Conservation (phyloP, 1,139 yeast species). For the Saccharomyces uvarum region DNA sequence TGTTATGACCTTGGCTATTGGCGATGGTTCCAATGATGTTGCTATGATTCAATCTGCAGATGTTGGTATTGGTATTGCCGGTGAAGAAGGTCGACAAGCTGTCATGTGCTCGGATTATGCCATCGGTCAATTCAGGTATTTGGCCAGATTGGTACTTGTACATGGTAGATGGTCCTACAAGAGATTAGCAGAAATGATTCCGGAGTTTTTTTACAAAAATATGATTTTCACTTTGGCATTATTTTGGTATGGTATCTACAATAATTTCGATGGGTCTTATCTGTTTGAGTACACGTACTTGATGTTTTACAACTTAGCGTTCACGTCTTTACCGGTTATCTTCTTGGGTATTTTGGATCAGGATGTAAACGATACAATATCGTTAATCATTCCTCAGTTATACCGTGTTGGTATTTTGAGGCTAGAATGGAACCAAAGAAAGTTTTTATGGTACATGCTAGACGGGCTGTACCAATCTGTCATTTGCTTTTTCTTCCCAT, state of each 20-base stretch:
- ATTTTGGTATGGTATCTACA: slow-evolving; percentile 87
- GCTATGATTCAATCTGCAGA: slow-evolving; percentile 98
- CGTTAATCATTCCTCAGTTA: slow-evolving; percentile 79
- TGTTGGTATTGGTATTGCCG: slow-evolving; percentile 97
- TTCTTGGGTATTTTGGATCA: slow-evolving; percentile 88
- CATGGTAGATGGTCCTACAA: slow-evolving; percentile 97
- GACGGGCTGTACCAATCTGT: slow-evolving; percentile 89
- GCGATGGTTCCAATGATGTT: slow-evolving; percentile 97
- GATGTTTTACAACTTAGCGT: slow-evolving; percentile 89
- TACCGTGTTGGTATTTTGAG: slow-evolving; percentile 80
- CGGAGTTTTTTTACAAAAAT: slow-evolving; percentile 86
- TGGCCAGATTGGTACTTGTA: slow-evolving; percentile 68
- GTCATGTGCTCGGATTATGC: slow-evolving; percentile 98
- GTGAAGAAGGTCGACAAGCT: slow-evolving; percentile 98
- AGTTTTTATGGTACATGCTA: slow-evolving; percentile 75
- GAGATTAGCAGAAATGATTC: slow-evolving; percentile 88
- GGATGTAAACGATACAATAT: slow-evolving; percentile 76
- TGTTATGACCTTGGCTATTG: slow-evolving; percentile 88
- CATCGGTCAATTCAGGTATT: slow-evolving; percentile 83
- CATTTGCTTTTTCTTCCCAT: slow-evolving; percentile 82
- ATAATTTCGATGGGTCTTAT: slow-evolving; percentile 85
- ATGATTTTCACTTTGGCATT: slow-evolving; percentile 79
- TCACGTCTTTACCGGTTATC: slow-evolving; percentile 88
- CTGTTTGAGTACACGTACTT: slow-evolving; percentile 86
- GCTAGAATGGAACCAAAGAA: slow-evolving; percentile 68